Base-by-base conservation (phyloP, 139 green algal species). In the Coelastrella sp. region DNA sequence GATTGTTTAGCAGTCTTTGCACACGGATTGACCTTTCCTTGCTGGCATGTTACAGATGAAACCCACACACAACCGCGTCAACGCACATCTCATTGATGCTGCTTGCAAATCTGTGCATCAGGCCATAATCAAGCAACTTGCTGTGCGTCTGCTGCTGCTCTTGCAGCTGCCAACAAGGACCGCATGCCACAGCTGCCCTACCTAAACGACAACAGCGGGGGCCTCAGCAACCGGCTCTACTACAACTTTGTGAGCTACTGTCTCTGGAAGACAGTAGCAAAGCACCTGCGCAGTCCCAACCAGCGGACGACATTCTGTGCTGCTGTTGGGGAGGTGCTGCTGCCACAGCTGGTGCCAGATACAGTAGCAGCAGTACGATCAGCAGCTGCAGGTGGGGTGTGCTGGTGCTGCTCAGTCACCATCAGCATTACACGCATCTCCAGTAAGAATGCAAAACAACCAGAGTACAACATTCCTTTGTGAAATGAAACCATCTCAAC, bases 161-260 rank as follows among this genome's bases (percentile, higher is more conserved):
- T 60, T 56, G 83, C 80, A 58, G 90, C 86, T 32, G 92, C 92
- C 11, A 93, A 94, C 77, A 90, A 91, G 59, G 75, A 85, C 17
- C 68, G 77, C 11, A 60, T 95, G 75, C 90, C 89, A 5, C 4
- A 54, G 0, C 47, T 96, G 4, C 93, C 93, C 16, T 88, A 96
- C 81, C 90, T 96, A 7, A 80, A 90, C 5, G 94, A 96, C 56
- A 90, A 86, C 58, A 90, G 90, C 10, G 94, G 94, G 5, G 94
- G 94, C 3, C 93, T 95, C 22, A 88, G 76, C 54, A 95, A 96
- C 83, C 81, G 90, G 20, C 17, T 85, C 8, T 95, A 93, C 92
- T 94, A 95, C 91, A 96, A 95, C 64, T 95, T 96, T 89, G 78
- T 94, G 2, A 76, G 85, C 60, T 90, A 90, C 14, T 23, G 66